Evolutionary conservation across 257 asterid species (phyloP).

Genomic region (Capsicum rhomboideum): DNA sequence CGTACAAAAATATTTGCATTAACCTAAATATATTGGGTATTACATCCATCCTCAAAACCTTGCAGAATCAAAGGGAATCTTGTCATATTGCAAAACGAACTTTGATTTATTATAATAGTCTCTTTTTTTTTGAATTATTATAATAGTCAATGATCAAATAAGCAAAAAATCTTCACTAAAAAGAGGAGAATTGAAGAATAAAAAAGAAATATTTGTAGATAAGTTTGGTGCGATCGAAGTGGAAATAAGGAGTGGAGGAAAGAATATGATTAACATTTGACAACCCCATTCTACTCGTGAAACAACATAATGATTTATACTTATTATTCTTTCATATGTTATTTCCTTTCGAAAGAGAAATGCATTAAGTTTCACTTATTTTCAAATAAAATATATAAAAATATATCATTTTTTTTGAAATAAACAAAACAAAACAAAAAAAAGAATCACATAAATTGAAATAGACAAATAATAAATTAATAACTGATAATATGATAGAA

Average conservation of each 20-base stretch:
- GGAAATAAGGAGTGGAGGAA: background rate
- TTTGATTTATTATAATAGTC: background rate
- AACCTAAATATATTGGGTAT: background rate
- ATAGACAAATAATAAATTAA: no score
- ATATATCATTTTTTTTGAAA: no score
- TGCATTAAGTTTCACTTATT: background rate
- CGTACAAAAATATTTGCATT: background rate
- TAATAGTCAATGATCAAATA: background rate
- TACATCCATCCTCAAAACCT: background rate
- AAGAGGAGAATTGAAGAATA: background rate
- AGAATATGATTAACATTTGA: background rate
- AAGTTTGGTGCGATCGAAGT: background rate
- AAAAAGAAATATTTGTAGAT: background rate
- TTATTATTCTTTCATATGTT: background rate
- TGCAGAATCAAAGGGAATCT: background rate
- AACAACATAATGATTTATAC: background rate
- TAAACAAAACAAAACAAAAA: background rate
- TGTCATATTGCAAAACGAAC: background rate
- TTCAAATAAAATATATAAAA: no score
- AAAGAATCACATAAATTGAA: background rate
- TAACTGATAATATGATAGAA: no score
- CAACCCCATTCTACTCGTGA: background rate
- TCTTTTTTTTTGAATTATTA: background rate
- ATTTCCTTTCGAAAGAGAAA: background rate
- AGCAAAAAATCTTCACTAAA: background rate